A percentile compares a stretch with the other conserved stretches of the same genome.
Evolutionary conservation across 1,139 yeast genomes (phyloP).

Genomic region (Geotrichum aggregatum): DNA sequence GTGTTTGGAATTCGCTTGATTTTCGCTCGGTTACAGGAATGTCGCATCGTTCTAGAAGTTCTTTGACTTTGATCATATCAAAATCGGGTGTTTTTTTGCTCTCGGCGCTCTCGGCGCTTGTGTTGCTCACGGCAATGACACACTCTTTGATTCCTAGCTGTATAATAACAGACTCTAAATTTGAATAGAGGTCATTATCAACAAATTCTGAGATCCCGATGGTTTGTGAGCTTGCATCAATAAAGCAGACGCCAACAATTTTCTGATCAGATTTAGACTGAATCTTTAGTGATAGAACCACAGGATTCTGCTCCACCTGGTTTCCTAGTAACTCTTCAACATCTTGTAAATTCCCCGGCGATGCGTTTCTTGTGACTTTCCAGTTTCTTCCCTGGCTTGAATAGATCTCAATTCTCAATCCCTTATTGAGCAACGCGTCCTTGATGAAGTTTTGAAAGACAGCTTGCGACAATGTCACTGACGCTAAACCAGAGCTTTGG

Average conservation of each 20-base stretch:
- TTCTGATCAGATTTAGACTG: conserved; percentile 45
- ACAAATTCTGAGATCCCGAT: conserved; percentile 75
- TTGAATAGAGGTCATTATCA: conserved; percentile 83
- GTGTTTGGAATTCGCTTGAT: conserved; percentile 51
- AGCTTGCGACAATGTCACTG: conserved; percentile 73
- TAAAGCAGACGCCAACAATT: conserved; percentile 70
- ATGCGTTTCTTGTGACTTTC: conserved; percentile 59
- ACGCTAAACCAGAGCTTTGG: conserved; percentile 48
- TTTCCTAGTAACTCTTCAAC: conserved; percentile 69
- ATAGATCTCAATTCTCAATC: conserved; percentile 76
- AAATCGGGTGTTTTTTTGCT: conserved; percentile 30
- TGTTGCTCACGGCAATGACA: conserved; percentile 47
- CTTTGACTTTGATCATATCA: conserved; percentile 41
- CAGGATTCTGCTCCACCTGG: conserved; percentile 52
- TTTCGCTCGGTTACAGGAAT: conserved; percentile 63
- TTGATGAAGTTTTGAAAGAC: conserved; percentile 64
- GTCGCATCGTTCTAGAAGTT: conserved; percentile 69
- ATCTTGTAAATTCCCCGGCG: conserved; percentile 86
- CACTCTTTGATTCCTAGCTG: conserved; percentile 90
- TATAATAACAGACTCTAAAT: conserved; percentile 75
- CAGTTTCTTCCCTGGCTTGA: conserved; percentile 45
- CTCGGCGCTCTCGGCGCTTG: conserved; percentile 33
- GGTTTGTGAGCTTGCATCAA: conserved; percentile 65
- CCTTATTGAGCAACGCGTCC: conserved; percentile 62
- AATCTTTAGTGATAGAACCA: conserved; percentile 69